Base-by-base conservation (phyloP, 352 stramenopile species). In the Globisporangium spinosum region DNA sequence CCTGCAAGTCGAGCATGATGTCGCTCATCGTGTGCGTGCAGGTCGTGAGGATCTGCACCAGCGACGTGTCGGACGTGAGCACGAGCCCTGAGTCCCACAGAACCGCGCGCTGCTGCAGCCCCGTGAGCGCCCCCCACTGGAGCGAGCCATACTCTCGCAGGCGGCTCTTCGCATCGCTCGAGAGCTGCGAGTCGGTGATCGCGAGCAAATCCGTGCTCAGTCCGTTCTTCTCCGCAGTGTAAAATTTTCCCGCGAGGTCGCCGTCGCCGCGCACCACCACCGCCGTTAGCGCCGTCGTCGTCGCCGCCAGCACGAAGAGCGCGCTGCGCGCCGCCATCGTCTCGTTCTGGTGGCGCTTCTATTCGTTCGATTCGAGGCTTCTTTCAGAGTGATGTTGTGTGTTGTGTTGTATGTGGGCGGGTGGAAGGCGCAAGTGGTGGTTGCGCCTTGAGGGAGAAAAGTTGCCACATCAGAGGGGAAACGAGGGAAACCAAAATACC, bases 51-150 rank as follows among this genome's bases (percentile, higher is more conserved):
- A 90, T 79, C 64, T 89, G 84, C 62, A 88, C 75, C 45, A 89
- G 73, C 29, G 68, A 69, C 0, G 59, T 60, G 13, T 69, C 35
- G 15, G 72, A 72, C 55, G 72, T 70, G 34, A 89, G 82, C 45
- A 92, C 82, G 56, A 84, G 87, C 32, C 82, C 83, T 0, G 78
- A 75, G 74, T 92, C 83, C 83, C 83, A 92, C 57, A 92, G 76
- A 64, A 92, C 67, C 54, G 83, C 83, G 65, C 83, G 83, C 66
- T 92, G 83, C 65, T 87, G 79, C 64, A 90, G 69, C 0, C 82
- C 82, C 13, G 83, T 85, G 55, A 92, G 71, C 3, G 61, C 13
- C 5, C 47, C 17, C 51, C 71, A 77, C 9, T 23, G 25, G 17
- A 73, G 61, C 35, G 58, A 51, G 15, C 15, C 34, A 23, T 45